A percentile compares a stretch with the other conserved stretches of the same genome.
These are phyloP conservation scores for Brachypodium distachyon DNA, from an alignment of 202 grass and related monocot species.

Conservation along the genomic window DNA sequence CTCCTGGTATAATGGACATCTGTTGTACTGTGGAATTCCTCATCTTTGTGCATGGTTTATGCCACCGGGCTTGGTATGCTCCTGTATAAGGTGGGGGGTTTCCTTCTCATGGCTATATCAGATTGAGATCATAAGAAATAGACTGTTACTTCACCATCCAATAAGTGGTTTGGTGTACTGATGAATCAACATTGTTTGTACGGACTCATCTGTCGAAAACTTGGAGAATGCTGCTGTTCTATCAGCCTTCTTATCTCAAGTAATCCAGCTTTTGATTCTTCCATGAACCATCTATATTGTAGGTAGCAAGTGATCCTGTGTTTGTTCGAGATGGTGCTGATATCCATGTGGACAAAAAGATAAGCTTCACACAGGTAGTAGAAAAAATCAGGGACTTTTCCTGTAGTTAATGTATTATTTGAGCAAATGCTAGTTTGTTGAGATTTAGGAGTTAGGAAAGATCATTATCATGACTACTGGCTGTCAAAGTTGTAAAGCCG, in stretches of 20 bases:
- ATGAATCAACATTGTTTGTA: neutral
- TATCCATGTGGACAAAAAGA: constrained; percentile 63
- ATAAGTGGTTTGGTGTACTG: neutral
- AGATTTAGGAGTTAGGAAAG: neutral
- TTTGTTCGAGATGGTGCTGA: constrained; percentile 88
- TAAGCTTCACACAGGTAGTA: constrained; percentile 86
- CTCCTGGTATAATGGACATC: neutral
- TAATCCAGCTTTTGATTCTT: constrained; percentile 18
- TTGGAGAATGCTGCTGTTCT: neutral
- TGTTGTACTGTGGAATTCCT: neutral
- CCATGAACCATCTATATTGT: constrained; percentile 9
- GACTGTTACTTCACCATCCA: neutral
- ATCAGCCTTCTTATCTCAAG: constrained; percentile 12
- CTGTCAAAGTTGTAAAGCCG: neutral
- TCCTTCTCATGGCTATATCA: neutral
- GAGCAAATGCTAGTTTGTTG: constrained; percentile 6
- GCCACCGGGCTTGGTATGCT: neutral
- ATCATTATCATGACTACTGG: neutral
- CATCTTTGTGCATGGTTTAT: constrained; percentile 4
- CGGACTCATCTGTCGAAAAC: neutral
- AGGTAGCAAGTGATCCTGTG: constrained; percentile 78
- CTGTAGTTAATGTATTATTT: too few species aligned
- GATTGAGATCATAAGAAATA: neutral
- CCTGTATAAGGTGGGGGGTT: neutral
- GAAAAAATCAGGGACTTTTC: neutral